Evolutionary conservation across 2,329 filamentous ascomycete species (phyloP).

Genomic region (Colletotrichum graminicola): DNA sequence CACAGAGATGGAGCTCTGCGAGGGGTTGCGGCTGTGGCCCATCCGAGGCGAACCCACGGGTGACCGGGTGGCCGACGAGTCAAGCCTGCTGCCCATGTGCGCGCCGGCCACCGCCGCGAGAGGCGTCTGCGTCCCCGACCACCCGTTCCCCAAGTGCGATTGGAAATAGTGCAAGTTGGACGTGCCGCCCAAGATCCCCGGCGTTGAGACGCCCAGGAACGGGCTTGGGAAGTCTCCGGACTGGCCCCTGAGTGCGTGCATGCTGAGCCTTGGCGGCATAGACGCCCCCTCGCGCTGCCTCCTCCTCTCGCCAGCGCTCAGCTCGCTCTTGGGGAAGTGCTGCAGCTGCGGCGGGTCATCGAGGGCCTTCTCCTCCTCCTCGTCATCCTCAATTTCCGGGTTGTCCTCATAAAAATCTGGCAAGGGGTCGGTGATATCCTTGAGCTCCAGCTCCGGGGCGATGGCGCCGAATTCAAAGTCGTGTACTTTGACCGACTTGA

Average conservation of each 20-base stretch:
- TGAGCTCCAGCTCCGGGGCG: slow-evolving; percentile 88
- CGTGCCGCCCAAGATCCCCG: slow-evolving; percentile 77
- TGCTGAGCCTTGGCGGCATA: slow-evolving; percentile 57
- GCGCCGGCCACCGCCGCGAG: slow-evolving; percentile 83
- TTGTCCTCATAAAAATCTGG: slow-evolving; percentile 96
- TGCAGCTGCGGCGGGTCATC: slow-evolving; percentile 47
- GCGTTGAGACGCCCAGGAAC: slow-evolving; percentile 71
- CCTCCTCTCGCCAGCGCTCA: slow-evolving; percentile 43
- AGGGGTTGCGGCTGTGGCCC: slow-evolving; percentile 58
- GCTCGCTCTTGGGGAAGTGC: slow-evolving; percentile 37
- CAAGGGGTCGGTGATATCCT: slow-evolving; percentile 95
- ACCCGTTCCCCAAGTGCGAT: slow-evolving; percentile 76
- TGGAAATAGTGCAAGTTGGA: slow-evolving; percentile 88
- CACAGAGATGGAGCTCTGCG: slow-evolving; percentile 61
- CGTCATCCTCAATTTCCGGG: slow-evolving; percentile 65
- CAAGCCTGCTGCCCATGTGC: slow-evolving; percentile 51
- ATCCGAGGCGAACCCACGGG: slow-evolving; percentile 39
- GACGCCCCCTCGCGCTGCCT: slow-evolving; percentile 37
- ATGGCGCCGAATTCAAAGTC: slow-evolving; percentile 92
- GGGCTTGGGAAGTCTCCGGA: slow-evolving; percentile 63
- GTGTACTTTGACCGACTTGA: slow-evolving; percentile 94
- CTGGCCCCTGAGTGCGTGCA: slow-evolving; percentile 46
- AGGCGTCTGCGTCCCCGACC: slow-evolving; percentile 83
- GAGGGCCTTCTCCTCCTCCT: slow-evolving; percentile 54
- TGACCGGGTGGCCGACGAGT: slow-evolving; percentile 33